Percentiles rank a stretch among this genome's conserved stretches.
These are phyloP conservation scores for Gossypium longicalyx DNA, from an alignment of 345 rosid species.

Conservation along the genomic window DNA sequence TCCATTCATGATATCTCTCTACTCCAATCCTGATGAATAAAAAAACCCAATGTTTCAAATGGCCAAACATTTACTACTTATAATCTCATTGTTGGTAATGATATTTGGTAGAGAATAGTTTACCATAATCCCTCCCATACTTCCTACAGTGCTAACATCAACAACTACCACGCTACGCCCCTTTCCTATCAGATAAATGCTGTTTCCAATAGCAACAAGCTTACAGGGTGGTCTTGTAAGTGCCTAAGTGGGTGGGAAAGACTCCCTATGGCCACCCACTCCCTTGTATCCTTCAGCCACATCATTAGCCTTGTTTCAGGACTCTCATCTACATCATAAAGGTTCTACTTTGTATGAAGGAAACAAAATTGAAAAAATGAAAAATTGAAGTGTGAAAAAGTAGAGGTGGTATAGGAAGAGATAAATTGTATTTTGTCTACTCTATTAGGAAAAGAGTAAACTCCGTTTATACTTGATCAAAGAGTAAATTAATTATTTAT, in stretches of 20 bases:
- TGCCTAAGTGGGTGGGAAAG: constrained; percentile 31
- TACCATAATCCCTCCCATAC: constrained; percentile 52
- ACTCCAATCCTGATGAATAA: too few relatives aligned
- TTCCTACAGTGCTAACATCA: constrained; percentile 43
- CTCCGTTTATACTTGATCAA: too few relatives aligned
- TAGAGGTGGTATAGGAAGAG: too few relatives aligned
- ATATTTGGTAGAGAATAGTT: constrained; percentile 57
- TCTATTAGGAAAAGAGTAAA: too few relatives aligned
- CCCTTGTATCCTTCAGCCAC: constrained; percentile 56
- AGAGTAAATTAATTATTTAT: too few relatives aligned
- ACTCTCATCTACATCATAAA: constrained; percentile 72
- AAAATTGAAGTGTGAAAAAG: too few relatives aligned
- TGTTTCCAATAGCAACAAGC: constrained; percentile 59
- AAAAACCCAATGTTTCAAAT: constrained; percentile 25
- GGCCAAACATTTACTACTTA: constrained; percentile 51
- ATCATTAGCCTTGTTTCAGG: constrained; percentile 59
- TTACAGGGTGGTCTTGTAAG: constrained; percentile 63
- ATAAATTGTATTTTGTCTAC: too few relatives aligned
- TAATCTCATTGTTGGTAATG: constrained; percentile 35
- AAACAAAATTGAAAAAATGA: too few relatives aligned
- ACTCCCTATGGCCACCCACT: constrained; percentile 63
- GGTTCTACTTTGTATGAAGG: not conserved
- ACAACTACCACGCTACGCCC: constrained; percentile 62
- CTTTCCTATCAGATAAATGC: constrained; percentile 59
- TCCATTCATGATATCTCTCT: too few relatives aligned